Conservation (phyloP, 2,329 filamentous ascomycete genomes). For the Alternaria gaisen region DNA sequence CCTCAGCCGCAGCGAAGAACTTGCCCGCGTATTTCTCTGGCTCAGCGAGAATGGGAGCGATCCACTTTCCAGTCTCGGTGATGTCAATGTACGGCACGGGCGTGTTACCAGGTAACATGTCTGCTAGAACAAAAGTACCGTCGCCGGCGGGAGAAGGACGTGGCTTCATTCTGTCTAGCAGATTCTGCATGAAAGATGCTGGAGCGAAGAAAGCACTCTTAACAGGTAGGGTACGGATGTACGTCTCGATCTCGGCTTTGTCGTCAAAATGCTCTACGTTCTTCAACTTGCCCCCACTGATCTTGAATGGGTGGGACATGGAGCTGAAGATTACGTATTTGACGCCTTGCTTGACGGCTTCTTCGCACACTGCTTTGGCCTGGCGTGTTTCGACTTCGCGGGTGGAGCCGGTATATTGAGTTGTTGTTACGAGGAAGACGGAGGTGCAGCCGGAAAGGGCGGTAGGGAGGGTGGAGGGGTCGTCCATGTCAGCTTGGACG, state of each 20-base stretch:
- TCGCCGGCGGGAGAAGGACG: conserved; percentile 25
- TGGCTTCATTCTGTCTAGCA: conserved; percentile 23
- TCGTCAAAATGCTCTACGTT: conserved; percentile 63
- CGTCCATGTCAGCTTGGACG: conserved; percentile 62
- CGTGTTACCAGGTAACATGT: conserved; percentile 18
- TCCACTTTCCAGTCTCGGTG: conserved; percentile 57
- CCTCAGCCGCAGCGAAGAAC: conserved; percentile 56
- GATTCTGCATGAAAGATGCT: conserved; percentile 65
- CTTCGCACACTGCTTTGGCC: conserved; percentile 36
- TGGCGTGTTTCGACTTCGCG: conserved; percentile 39
- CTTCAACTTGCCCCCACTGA: conserved; percentile 46
- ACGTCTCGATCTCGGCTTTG: conserved; percentile 65
- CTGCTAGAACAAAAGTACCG: conserved; percentile 37
- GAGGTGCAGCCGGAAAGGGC: conserved; percentile 34
- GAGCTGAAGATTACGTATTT: conserved; percentile 53
- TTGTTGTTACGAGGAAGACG: conserved; percentile 45
- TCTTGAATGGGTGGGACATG: conserved; percentile 35
- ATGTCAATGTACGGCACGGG: conserved; percentile 58
- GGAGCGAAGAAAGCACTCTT: conserved; percentile 64
- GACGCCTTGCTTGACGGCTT: conserved; percentile 47
- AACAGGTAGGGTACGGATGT: conserved; percentile 60
- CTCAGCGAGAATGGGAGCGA: conserved; percentile 54
- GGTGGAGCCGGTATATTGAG: conserved; percentile 33
- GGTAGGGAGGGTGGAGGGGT: conserved; percentile 26
- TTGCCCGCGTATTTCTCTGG: conserved; percentile 56